These are phyloP conservation scores for Typha latifolia DNA, from an alignment of 176 grass and related monocot species.

Conservation along the genomic window DNA sequence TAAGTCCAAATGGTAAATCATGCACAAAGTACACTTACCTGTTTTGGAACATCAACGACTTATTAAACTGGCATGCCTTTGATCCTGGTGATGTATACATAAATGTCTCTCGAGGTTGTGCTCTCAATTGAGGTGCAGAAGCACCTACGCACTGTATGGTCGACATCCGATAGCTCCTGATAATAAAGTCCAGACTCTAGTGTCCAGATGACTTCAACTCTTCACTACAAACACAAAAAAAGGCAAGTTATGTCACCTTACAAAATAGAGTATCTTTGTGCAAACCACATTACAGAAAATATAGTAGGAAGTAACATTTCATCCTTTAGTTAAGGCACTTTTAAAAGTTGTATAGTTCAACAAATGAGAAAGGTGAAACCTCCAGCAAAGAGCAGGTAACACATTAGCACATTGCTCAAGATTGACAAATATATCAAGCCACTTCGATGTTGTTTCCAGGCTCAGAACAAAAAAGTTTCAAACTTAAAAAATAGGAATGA, in stretches of 20 bases:
- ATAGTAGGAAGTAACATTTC: not conserved
- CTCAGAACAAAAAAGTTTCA: too few relatives aligned
- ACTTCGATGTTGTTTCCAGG: too few relatives aligned
- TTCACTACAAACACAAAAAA: conserved; percentile 2
- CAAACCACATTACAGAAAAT: not conserved
- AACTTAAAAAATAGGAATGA: too few relatives aligned
- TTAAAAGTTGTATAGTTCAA: too few relatives aligned
- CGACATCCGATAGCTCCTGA: not conserved
- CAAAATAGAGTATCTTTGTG: not conserved
- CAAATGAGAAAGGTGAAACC: too few relatives aligned
- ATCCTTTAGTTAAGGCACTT: too few relatives aligned
- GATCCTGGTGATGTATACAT: not conserved
- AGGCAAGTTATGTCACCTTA: not conserved
- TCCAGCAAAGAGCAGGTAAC: too few relatives aligned
- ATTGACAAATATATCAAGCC: too few relatives aligned
- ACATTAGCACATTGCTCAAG: too few relatives aligned
- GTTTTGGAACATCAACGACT: not conserved
- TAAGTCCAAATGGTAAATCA: not conserved
- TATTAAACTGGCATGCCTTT: not conserved
- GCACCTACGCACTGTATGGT: not conserved
- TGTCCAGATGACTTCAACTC: not conserved
- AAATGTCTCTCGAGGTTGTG: not conserved
- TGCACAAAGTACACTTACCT: not conserved
- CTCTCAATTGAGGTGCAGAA: not conserved
- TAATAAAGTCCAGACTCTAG: not conserved